Base-by-base conservation (phyloP, 306 rosid species). In the Clitoria ternatea region DNA sequence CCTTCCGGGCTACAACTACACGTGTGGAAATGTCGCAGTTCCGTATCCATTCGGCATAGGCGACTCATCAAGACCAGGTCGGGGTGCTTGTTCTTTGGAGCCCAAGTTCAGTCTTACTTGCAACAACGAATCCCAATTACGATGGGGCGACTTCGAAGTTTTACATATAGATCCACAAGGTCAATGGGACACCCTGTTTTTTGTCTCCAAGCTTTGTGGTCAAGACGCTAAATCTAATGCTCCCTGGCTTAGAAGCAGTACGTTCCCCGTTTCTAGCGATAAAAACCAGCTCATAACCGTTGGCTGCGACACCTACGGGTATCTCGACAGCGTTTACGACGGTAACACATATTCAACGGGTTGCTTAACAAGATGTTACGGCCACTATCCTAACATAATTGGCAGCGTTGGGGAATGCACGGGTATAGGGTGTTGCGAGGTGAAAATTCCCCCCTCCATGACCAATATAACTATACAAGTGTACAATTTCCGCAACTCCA, bases 1-100 rank as follows among this genome's bases (percentile, higher is more conserved):
- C 13, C 29, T 24, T 12, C 62, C 49, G 26, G 80, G 72, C 12
- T 79, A 84, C 66, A 42, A 1, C 0, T 20, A 18, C 19, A 20
- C 42, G 2, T 85, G 88, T n/a, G 93, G 88, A 7, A n/a, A 45
- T 5, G 3, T 88, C 1, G 4, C 27, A 7, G 72, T 88, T 54
- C 85, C 85, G 19, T 88, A 81, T 50, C 94, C 90, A 6, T 88
- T 85, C 29, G 85, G 94, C 1, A 22, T 18, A 2, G 81, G 72
- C 18, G 0, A 3, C 2, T 61, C 77, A 17, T 8, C 10, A 0
- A n/a, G 14, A 6, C 11, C 35, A 1, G 3, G 14, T 3, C 2
- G 5, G 1, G 1, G 9, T 7, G 5, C 33, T 2, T 83, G 87
- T 37, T 79, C 15, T 57, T 50, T 71, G 1, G 13, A 75, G 0